Percentiles rank a stretch among this genome's conserved stretches.
These are phyloP conservation scores for Diaporthe vaccinii DNA, from an alignment of 2,329 filamentous ascomycete species.

Conservation along the genomic window DNA sequence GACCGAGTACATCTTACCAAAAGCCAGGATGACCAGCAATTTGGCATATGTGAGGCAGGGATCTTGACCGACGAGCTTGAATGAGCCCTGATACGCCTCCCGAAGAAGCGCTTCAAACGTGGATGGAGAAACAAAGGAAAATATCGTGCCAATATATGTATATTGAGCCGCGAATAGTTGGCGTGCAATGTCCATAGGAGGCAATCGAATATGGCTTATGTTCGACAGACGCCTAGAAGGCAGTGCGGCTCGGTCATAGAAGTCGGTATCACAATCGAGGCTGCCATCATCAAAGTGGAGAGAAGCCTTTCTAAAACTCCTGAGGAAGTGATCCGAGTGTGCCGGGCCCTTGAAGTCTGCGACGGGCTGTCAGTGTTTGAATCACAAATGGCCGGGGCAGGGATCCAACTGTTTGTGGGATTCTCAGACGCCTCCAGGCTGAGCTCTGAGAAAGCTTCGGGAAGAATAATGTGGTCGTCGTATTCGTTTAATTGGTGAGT, in stretches of 20 bases:
- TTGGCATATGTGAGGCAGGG: conserved; percentile 65
- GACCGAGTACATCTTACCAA: conserved; percentile 69
- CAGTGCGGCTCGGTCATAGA: conserved; percentile 52
- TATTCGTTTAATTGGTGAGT: conserved; percentile 42
- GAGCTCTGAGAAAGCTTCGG: conserved; percentile 53
- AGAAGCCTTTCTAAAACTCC: conserved; percentile 53
- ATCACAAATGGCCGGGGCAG: background rate
- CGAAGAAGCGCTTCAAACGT: conserved; percentile 61
- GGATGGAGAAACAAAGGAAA: conserved; percentile 63
- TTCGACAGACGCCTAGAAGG: conserved; percentile 48
- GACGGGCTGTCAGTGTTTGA: background rate
- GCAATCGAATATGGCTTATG: conserved; percentile 55
- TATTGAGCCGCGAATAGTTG: conserved; percentile 66
- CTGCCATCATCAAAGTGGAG: conserved; percentile 50
- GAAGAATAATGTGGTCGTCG: conserved; percentile 50
- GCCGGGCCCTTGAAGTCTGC: conserved; percentile 54
- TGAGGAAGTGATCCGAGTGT: conserved; percentile 55
- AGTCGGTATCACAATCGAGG: conserved; percentile 50
- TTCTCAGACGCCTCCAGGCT: conserved; percentile 47
- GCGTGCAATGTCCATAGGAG: conserved; percentile 64
- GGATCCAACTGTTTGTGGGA: conserved; percentile 36
- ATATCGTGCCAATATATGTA: conserved; percentile 69
- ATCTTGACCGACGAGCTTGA: conserved; percentile 58
- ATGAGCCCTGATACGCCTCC: conserved; percentile 58
- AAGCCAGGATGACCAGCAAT: conserved; percentile 65